A percentile compares a stretch with the other conserved stretches of the same genome.
Evolutionary conservation across 2,329 filamentous ascomycete genomes (phyloP).

Genomic region (Botrytis fragariae): DNA sequence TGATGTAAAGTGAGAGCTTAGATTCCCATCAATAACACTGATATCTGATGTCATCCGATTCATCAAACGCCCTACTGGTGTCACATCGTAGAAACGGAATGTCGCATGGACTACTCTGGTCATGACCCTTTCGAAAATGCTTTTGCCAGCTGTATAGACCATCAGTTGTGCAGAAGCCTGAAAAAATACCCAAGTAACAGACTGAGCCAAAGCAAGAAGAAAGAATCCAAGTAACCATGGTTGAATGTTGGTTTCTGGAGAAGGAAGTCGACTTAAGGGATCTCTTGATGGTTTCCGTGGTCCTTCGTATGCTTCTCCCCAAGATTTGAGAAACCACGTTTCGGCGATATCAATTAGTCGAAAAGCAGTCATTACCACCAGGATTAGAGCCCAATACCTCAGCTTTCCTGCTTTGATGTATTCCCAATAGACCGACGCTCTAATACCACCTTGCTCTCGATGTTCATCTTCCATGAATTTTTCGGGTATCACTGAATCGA

Average conservation of each 20-base stretch:
- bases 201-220: constrained; percentile 59
- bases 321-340: constrained; percentile 81
- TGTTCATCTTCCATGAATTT: constrained; percentile 80
- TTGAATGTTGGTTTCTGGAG: constrained; percentile 62
- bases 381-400: constrained; percentile 66
- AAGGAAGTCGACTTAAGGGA: constrained; percentile 56
- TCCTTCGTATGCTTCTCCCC: constrained; percentile 71
- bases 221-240: constrained; percentile 76
- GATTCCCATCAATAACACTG: constrained; percentile 83
- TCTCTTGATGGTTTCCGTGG: constrained; percentile 33
- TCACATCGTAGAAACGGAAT: constrained; percentile 89
- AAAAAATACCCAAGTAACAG: constrained; percentile 58
- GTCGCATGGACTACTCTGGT: constrained; percentile 72
- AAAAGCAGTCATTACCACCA: constrained; percentile 61
- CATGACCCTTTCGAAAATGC: constrained; percentile 72
- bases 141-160: constrained; percentile 72
- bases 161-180: constrained; percentile 72
- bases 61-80: constrained; percentile 85
- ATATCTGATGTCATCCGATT: constrained; percentile 90
- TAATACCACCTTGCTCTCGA: constrained; percentile 71
- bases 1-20: constrained; percentile 68
- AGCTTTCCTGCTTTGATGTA: constrained; percentile 81
- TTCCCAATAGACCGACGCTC: constrained; percentile 74
- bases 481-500: constrained; percentile 53
- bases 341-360: constrained; percentile 64